These are phyloP conservation scores for Colletotrichum ledebouriae DNA, from an alignment of 2,329 filamentous ascomycete genomes.

Conservation along the genomic window DNA sequence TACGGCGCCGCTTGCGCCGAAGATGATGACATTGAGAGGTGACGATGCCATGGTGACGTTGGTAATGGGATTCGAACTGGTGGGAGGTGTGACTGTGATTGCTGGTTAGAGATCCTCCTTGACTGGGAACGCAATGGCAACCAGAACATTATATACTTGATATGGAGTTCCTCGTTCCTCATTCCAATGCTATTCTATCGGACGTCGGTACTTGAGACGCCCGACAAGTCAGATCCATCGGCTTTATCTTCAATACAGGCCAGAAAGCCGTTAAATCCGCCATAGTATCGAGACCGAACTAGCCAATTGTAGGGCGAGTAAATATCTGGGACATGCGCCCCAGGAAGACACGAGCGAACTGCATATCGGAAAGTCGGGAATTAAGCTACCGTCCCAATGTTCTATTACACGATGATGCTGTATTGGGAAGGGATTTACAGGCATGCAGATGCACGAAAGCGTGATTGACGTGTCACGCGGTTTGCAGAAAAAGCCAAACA, in stretches of 20 bases:
- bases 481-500: too few species aligned
- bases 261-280: constrained; percentile 1
- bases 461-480: too few species aligned
- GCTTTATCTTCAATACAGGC: neutral
- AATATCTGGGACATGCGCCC: too few species aligned
- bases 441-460: neutral
- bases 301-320: neutral
- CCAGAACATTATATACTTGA: neutral
- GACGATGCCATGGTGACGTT: neutral
- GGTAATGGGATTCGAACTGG: neutral
- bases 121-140: neutral
- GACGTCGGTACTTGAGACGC: neutral
- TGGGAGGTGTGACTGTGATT: neutral
- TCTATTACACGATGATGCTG: neutral
- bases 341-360: neutral
- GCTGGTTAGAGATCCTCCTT: fast-evolving
- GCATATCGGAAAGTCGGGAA: neutral
- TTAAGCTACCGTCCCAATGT: neutral
- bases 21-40: constrained; percentile 55
- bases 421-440: neutral
- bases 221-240: neutral
- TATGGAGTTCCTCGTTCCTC: neutral
- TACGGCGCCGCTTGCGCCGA: constrained; percentile 63
- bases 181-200: neutral
- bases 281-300: neutral